A percentile compares a stretch with the other conserved stretches of the same genome.
Conservation (phyloP, 495 filamentous ascomycete genomes). For the Thermothielavioides terrestris region DNA sequence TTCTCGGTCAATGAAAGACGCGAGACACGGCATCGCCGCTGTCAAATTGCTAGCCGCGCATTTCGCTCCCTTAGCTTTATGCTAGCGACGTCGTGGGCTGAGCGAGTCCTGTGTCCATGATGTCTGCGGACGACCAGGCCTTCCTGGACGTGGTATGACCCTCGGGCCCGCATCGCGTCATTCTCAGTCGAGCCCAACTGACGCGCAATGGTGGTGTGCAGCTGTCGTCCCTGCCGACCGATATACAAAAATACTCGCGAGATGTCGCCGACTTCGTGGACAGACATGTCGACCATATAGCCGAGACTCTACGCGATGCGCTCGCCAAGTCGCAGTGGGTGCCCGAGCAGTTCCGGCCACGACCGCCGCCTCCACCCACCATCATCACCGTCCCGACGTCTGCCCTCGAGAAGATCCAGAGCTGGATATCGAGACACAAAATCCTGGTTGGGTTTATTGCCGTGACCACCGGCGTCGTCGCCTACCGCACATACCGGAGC, state of each 20-base stretch:
- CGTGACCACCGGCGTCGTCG: conserved; percentile 57
- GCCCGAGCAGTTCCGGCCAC: conserved; percentile 56
- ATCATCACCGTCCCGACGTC: conserved; percentile 27
- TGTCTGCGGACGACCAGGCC: conserved; percentile 56
- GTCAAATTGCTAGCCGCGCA: background rate
- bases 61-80: background rate
- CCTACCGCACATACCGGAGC: conserved; percentile 55
- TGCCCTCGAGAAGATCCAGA: conserved; percentile 30
- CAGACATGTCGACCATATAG: conserved; percentile 60
- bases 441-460: conserved; percentile 59
- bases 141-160: conserved; percentile 51
- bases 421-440: conserved; percentile 64
- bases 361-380: conserved; percentile 39
- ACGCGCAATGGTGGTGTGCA: conserved; percentile 20
- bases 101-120: conserved; percentile 16
- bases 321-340: conserved; percentile 60
- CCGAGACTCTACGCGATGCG: conserved; percentile 52
- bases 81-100: background rate
- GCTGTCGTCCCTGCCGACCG: conserved; percentile 64
- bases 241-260: conserved; percentile 39
- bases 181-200: background rate
- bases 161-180: background rate
- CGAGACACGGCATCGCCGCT: background rate
- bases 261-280: conserved; percentile 70
- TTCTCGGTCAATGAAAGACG: background rate